A percentile compares a stretch with the other conserved stretches of the same genome.
Evolutionary conservation across 2,329 filamentous ascomycete genomes (phyloP).

Genomic region (Aspergillus floridensis): DNA sequence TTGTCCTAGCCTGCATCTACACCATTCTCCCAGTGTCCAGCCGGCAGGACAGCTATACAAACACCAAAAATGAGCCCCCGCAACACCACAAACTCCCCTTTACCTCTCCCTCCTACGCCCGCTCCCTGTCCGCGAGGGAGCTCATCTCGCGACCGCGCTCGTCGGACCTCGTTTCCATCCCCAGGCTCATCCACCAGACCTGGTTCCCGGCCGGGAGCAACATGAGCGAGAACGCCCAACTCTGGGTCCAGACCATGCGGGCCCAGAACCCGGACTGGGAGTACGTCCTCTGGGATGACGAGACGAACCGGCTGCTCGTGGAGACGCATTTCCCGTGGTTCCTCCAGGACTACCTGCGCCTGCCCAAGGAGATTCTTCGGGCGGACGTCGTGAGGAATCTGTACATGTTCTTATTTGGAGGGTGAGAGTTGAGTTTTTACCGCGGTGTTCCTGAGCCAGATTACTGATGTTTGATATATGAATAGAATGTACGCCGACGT

Average conservation of each 20-base stretch:
- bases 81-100: neutral
- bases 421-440: conserved; percentile 3
- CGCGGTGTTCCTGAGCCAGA: neutral
- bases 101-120: neutral
- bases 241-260: conserved; percentile 19
- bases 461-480: neutral
- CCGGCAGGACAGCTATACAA: neutral
- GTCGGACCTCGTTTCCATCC: conserved; percentile 15
- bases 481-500: conserved; percentile 23
- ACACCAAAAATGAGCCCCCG: neutral
- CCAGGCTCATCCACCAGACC: conserved; percentile 23
- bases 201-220: conserved; percentile 24
- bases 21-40: neutral
- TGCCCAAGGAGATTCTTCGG: conserved; percentile 22
- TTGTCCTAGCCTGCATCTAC: neutral
- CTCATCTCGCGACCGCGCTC: conserved; percentile 17
- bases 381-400: conserved; percentile 21
- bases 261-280: conserved; percentile 19
- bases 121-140: conserved; percentile 8
- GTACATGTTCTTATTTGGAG: conserved; percentile 23
- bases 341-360: conserved; percentile 11
- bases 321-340: conserved; percentile 21
- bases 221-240: conserved; percentile 20
- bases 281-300: conserved; percentile 23
- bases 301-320: conserved; percentile 18